Conservation (phyloP, 768 basidiomycete species). For the Trametes gibbosa region DNA sequence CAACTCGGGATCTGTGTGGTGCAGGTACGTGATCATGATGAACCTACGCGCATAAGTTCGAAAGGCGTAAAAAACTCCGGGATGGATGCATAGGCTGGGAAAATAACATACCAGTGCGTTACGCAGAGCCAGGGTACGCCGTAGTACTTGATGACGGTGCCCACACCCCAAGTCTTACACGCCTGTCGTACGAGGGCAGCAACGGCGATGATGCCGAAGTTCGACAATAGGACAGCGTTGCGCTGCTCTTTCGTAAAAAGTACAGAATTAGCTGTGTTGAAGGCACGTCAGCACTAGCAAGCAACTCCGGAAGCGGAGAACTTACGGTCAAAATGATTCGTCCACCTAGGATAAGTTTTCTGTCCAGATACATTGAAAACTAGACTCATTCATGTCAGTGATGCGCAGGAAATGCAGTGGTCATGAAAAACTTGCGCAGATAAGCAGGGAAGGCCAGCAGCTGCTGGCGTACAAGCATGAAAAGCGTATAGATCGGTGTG, state of each 20-base stretch:
- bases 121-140: slow-evolving; percentile 48
- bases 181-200: slow-evolving; percentile 38
- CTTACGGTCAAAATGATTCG: slow-evolving; percentile 67
- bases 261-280: slow-evolving; percentile 46
- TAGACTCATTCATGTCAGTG: slow-evolving; percentile 18
- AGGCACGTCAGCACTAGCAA: not conserved
- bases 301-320: slow-evolving; percentile 9
- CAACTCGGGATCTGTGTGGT: slow-evolving; percentile 55
- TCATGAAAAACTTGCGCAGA: slow-evolving; percentile 40
- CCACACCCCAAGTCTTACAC: slow-evolving; percentile 36
- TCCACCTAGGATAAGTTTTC: slow-evolving; percentile 56
- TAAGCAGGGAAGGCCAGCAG: slow-evolving; percentile 61
- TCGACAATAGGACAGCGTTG: slow-evolving; percentile 52
- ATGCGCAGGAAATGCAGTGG: slow-evolving; percentile 1
- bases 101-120: slow-evolving; percentile 22
- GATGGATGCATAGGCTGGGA: slow-evolving; percentile 30
- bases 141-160: slow-evolving; percentile 34
- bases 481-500: slow-evolving; percentile 58
- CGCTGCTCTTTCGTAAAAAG: slow-evolving; percentile 54
- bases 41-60: slow-evolving; percentile 40
- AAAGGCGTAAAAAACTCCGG: not conserved
- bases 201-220: slow-evolving; percentile 54
- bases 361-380: slow-evolving; percentile 64
- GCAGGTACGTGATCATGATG: slow-evolving; percentile 62
- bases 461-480: slow-evolving; percentile 54